Evolutionary conservation across 805 yeast genomes (phyloP).

Genomic region (Wickerhamiella vanderwaltii): DNA sequence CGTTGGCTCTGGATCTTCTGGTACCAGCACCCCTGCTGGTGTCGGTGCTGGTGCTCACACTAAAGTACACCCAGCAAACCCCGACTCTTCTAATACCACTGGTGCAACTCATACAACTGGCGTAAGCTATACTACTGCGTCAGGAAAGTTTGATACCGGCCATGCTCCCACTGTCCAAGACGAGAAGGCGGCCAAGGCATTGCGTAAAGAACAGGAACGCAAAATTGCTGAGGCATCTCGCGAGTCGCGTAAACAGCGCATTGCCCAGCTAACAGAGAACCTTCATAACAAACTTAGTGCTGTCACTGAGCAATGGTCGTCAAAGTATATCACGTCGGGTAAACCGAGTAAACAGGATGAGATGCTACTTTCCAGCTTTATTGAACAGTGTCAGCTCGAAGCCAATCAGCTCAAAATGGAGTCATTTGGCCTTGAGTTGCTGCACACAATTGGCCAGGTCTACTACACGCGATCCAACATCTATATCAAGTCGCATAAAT

Average conservation of each 20-base stretch:
- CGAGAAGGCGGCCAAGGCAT: slow-evolving; percentile 26
- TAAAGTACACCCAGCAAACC: neutral
- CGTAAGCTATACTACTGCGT: neutral
- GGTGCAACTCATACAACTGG: neutral
- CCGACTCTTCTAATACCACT: neutral
- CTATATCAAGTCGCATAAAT: slow-evolving; percentile 55
- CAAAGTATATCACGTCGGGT: slow-evolving; percentile 48
- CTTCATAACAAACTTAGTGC: slow-evolving; percentile 54
- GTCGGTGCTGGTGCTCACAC: slow-evolving; percentile 4
- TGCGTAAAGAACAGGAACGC: slow-evolving; percentile 24
- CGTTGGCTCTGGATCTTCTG: slow-evolving; percentile 2
- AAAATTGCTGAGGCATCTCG: slow-evolving; percentile 37
- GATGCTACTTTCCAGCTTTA: slow-evolving; percentile 52
- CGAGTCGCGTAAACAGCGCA: slow-evolving; percentile 19
- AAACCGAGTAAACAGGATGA: slow-evolving; percentile 43
- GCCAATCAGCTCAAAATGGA: slow-evolving; percentile 88
- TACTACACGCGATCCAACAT: slow-evolving; percentile 67
- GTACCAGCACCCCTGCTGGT: slow-evolving; percentile 2
- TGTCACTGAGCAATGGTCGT: slow-evolving; percentile 47
- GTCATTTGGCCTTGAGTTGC: slow-evolving; percentile 83
- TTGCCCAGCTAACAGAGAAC: slow-evolving; percentile 66
- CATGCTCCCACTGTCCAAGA: slow-evolving; percentile 6
- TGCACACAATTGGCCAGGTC: slow-evolving; percentile 65
- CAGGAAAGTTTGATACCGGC: slow-evolving; percentile 1
- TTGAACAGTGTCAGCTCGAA: slow-evolving; percentile 57